Evolutionary conservation across 495 filamentous ascomycete genomes (phyloP), one percentile per base, ranked within the genome.

Genomic region (Penicillium robsamsonii): DNA sequence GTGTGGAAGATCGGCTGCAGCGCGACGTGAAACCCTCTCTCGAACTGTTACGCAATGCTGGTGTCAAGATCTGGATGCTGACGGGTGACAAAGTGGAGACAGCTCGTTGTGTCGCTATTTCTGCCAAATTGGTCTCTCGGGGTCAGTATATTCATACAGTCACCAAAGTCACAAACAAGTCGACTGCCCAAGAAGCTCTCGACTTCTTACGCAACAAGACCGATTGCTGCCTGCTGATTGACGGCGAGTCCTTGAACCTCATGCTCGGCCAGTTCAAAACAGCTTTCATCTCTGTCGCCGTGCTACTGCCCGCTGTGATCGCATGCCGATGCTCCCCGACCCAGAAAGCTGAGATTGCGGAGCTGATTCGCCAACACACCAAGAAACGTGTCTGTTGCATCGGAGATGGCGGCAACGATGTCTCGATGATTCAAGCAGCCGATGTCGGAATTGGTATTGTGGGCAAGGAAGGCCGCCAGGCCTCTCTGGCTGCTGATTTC

Each of bases 21-120:
- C 83, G 84, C 50, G 91, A 96, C 72, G 95, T 99, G 65, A 97
- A 97, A 66, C 87, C 92, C 4, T 93, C 89, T 1, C 81, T 99
- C 7, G 95, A 99, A 66, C 80, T 97, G 13, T 84, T 99, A 42
- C 89, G 95, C 56, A 97, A 99, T 68, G 95, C 95, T 9, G 95
- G 95, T n/a, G 90, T 99, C 67, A 97, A 96, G 73, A 96, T 97
- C 53, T 99, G 95, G 95, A 99, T 99, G 95, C 77, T 99, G 63
- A 99, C 95, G 0, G 95, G 95, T 30, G 95, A 99, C 77, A 99
- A 99, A 72, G 91, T 97, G 2, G 95, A 99, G 71, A 99, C 95
- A 27, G 95, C 95, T 12, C 86, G 93, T 30, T 99, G 95, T 71
- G 93, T 99, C 8, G 95, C 95, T 15, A 90, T 99, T 31, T 91